Percentiles rank a stretch among this genome's conserved stretches.
Conservation (phyloP, 495 filamentous ascomycete genomes). For the Penicillium steckii region DNA sequence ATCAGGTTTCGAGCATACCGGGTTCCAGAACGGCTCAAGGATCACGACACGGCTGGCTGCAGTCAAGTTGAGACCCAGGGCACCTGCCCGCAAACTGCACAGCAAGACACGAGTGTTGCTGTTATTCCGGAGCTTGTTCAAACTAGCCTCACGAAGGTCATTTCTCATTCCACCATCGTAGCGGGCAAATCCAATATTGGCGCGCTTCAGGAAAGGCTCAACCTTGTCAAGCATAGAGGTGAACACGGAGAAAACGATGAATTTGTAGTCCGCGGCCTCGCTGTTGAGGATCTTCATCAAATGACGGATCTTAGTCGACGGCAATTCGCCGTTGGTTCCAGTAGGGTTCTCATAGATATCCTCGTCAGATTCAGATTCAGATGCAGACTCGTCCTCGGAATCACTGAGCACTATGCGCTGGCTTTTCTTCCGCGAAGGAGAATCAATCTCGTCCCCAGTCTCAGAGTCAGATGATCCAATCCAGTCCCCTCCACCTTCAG, state of each 20-base stretch:
- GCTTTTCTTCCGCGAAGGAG: conserved; percentile 28
- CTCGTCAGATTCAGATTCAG: conserved; percentile 26
- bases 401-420: conserved; percentile 12
- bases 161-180: conserved; percentile 98
- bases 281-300: conserved; percentile 76
- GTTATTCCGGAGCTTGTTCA: conserved; percentile 72
- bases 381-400: conserved; percentile 22
- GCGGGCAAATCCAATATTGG: conserved; percentile 73
- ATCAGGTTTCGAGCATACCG: conserved; percentile 52
- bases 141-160: conserved; percentile 83
- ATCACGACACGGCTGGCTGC: conserved; percentile 92
- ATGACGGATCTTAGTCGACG: conserved; percentile 88
- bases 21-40: conserved; percentile 98
- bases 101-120: conserved; percentile 73
- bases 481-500: conserved; percentile 80
- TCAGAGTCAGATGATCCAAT: conserved; percentile 65
- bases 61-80: conserved; percentile 89
- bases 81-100: conserved; percentile 90
- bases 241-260: conserved; percentile 97
- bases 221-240: conserved; percentile 97
- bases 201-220: conserved; percentile 79
- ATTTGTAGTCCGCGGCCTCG: conserved; percentile 79
- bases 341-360: conserved; percentile 45
- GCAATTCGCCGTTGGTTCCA: conserved; percentile 52
- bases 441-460: conserved; percentile 45